A percentile compares a stretch with the other conserved stretches of the same genome.
phyloP scores from a whole-genome alignment of 73 alveolate genomes.

The Symbiodinium pilosum region DNA sequence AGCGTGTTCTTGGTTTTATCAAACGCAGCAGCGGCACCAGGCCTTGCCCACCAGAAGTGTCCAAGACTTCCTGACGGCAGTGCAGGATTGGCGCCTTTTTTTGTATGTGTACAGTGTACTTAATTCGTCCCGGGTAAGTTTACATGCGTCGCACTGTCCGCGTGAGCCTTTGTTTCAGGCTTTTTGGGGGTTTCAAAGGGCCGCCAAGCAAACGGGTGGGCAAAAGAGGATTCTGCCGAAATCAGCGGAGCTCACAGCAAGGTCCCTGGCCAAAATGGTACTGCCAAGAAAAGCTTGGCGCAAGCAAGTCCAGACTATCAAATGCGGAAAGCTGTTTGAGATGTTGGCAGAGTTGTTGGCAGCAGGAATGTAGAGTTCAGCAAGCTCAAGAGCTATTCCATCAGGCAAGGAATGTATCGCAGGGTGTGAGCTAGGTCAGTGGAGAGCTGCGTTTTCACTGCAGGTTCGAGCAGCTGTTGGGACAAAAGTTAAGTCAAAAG shows the following conservation, averaged over 20 bases:
- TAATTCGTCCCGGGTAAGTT: too few species aligned
- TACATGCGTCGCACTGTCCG: too few species aligned
- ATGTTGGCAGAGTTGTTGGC: not conserved
- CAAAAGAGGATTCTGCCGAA: too few species aligned
- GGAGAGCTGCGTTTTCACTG: not conserved
- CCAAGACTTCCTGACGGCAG: constrained; percentile 44
- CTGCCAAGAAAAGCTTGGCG: too few species aligned
- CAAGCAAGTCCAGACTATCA: too few species aligned
- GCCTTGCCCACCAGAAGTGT: not conserved
- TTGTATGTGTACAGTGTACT: too few species aligned
- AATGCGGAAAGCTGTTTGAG: too few species aligned
- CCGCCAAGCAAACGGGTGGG: not conserved
- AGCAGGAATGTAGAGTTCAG: constrained; percentile 37
- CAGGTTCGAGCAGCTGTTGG: not conserved
- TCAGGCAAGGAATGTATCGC: not conserved
- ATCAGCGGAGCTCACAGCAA: too few species aligned
- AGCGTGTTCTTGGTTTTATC: not conserved
- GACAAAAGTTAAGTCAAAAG: not conserved
- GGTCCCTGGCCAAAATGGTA: too few species aligned
- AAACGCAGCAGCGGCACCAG: not conserved
- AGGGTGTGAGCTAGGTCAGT: not conserved
- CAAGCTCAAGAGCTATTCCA: constrained; percentile 71
- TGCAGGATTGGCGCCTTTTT: constrained; percentile 49
- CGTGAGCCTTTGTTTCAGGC: not conserved
- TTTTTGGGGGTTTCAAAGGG: not conserved